phyloP scores from a whole-genome alignment of 106 monocot genomes.

The Phalaenopsis equestris region DNA sequence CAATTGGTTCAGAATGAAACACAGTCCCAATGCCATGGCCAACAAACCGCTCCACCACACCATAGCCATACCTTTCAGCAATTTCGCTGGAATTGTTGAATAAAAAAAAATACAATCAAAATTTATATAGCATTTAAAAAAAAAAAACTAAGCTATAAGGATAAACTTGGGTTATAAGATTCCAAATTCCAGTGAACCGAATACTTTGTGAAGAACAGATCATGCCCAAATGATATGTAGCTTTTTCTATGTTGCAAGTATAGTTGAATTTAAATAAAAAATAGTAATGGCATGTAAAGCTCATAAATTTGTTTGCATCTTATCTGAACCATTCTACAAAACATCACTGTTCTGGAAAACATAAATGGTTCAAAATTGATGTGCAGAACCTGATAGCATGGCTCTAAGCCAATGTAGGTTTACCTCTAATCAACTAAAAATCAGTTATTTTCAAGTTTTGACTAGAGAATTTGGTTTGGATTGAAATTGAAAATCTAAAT shows the following conservation, averaged over 20 bases:
- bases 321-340: background rate
- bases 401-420: too few relatives aligned
- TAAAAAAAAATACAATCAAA: background rate
- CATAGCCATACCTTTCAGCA: slow-evolving; percentile 82
- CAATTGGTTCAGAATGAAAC: slow-evolving; percentile 93
- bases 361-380: background rate
- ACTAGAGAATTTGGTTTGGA: too few relatives aligned
- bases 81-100: slow-evolving; percentile 46
- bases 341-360: background rate
- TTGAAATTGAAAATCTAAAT: too few relatives aligned
- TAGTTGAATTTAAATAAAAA: background rate
- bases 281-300: background rate
- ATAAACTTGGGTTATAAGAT: background rate
- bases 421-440: too few relatives aligned
- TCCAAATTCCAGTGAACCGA: background rate
- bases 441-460: too few relatives aligned
- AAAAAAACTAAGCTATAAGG: background rate
- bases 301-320: background rate
- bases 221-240: background rate
- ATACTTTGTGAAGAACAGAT: background rate
- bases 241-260: too few relatives aligned
- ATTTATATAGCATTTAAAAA: background rate
- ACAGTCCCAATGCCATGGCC: slow-evolving; percentile 94
- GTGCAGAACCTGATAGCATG: background rate
- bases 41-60: slow-evolving; percentile 93